Base-by-base conservation (phyloP, 257 asterid species). In the Solanum chiquidenum region DNA sequence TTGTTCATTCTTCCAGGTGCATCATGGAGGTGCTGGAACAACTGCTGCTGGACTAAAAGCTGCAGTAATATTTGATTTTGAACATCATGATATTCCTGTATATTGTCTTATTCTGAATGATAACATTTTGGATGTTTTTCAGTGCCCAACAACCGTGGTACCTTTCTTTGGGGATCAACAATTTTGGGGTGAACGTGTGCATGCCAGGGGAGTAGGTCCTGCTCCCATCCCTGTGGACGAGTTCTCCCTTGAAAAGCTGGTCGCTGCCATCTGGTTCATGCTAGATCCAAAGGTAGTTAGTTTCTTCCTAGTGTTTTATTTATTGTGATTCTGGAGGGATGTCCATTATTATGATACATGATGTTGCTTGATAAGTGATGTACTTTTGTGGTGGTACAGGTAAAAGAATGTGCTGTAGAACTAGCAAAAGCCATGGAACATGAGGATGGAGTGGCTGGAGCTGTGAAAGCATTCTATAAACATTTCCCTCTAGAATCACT, bases 21-120 rank as follows among this genome's bases (percentile, higher is more conserved):
- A 95, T 91, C 98, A 95, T 86, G 99, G 99, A 83, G 98, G 99
- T 62, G 98, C 99, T 64, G 99, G 98, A 86, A 96, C 99, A 88
- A 96, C 99, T 4, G 99, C 98, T 58, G 98, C 99, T 23, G 98
- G 99, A 83, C 98, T 96, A 82, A 95, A 94, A 93, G 97, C 98
- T 21, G 98, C 98, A 44, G 99, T 94, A 93, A 86, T 77, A 49
- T 11, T 44, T 87, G 10, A 85, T 86, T 31, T 34, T 52, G 16
- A 29, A 18, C 85, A 46, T 46, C 40, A 31, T 25, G 40, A 31
- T 82, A 82, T 9, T 82, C 69, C 69, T 10, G 27, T 82, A 49
- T 37, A 27, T 40, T 33, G 62, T 85, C 16, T 73, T n/a, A 83
- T 9, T 42, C 6, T 18, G 37, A 66, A 6, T 62, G 69, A 74